Evolutionary conservation across 345 rosid genomes (phyloP), one percentile per base, ranked within the genome.

Genomic region (Turnera subulata): DNA sequence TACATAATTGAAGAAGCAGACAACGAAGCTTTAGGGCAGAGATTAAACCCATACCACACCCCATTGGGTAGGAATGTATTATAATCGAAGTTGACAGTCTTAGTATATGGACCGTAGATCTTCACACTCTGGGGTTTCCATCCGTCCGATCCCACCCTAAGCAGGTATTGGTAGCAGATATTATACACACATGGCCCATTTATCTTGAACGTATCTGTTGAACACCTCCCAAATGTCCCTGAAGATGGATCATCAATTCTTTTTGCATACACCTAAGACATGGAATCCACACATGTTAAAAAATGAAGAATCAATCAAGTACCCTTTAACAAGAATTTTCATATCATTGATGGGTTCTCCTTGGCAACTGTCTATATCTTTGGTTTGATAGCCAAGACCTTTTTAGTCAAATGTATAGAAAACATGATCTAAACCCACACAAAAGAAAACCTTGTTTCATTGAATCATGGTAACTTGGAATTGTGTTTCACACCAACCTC

Each of bases 101-200:
- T 77, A 11, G 74, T 57, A 38, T 76, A 54, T 15, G 71, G 47
- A 20, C 81, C 72, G 44, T 55, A 73, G 45, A 85, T 64, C 21
- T 69, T 73, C 64, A 83, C 76, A 7, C 68, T 73, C 61, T 75
- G 78, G 0, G 93, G 96, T 43, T 75, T 72, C 96, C 93, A 88
- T 18, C 90, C 86, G 59, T 85, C 90, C 15, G 50, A 50, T 37
- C 90, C 88, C 8, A 52, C 59, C 59, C 77, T 70, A 48, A 73
- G 67, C 50, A 85, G 49, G 58, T 75, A 82, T 7, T 78, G 50
- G 49, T 72, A 82, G 61, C 91, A 80, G 6, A 83, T 21, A 16
- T 78, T 76, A 51, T 71, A 49, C 18, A 79, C 55, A 62, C 94
- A 82, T 0, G 83, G 88, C 1, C 94, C 91, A 2, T 55, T 51